phyloP scores from a whole-genome alignment of 768 basidiomycete genomes.

The Trametes coccinea region DNA sequence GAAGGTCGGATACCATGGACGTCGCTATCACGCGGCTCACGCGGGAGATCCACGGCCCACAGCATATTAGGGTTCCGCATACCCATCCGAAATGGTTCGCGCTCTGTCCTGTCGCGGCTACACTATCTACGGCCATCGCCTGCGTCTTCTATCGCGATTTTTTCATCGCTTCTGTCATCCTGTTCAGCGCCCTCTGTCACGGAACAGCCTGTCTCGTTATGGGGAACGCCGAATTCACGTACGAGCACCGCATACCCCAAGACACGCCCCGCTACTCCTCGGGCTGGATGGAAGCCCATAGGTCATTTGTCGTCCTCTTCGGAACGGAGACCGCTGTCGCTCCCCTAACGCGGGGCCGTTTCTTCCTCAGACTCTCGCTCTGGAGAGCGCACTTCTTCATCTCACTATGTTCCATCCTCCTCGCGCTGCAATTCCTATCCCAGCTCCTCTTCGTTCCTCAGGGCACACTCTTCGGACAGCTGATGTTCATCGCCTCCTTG shows the following conservation, averaged over 20 bases:
- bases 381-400: neutral
- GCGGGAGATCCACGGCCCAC: neutral
- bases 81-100: conserved; percentile 1
- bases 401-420: conserved; percentile 12
- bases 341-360: conserved; percentile 7
- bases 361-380: conserved; percentile 2
- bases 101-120: neutral
- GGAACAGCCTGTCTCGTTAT: conserved; percentile 12
- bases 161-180: neutral
- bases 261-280: conserved; percentile 1
- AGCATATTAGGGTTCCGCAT: conserved; percentile 8
- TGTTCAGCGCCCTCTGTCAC: conserved; percentile 12
- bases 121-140: conserved; percentile 10
- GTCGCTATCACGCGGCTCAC: neutral
- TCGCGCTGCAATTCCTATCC: conserved; percentile 12
- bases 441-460: conserved; percentile 20
- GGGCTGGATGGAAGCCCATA: conserved; percentile 3
- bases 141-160: neutral
- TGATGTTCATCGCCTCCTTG: conserved; percentile 18
- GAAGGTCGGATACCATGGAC: conserved; percentile 1
- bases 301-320: conserved; percentile 2
- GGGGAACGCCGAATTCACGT: conserved; percentile 3
- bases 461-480: conserved; percentile 15
- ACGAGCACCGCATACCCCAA: conserved; percentile 2
- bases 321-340: conserved; percentile 11